Evolutionary conservation across 1,139 yeast genomes (phyloP), one percentile per base, ranked within the genome.

Genomic region (Lodderomyces parapsilosis): DNA sequence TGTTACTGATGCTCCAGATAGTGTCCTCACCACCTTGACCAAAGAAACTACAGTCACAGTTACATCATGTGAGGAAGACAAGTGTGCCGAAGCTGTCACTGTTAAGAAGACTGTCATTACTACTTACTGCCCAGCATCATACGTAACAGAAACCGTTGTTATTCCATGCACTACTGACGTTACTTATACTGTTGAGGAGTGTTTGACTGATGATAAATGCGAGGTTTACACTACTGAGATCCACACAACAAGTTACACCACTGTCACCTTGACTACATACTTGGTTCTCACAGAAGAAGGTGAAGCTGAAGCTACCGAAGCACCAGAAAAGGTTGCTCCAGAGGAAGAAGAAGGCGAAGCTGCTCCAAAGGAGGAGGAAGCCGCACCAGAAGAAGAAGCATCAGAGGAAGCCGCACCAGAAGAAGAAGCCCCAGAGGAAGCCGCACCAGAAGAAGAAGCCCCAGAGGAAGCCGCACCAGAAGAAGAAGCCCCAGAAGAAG

Each of bases 101-200:
- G 25, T 42, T 13, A 30, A 18, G 24, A 42, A 32, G 9, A 47
- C 52, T 13, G 27, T 41, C 14, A 43, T 47, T 31, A 39, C 43
- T 27, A 49, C 52, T n/a, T 45, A 47, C 32, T 49, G 52, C 39
- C 52, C 50, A 20, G 40, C 34, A 19, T 23, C 45, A 36, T 46
- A 17, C 14, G 34, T 46, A 18, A 40, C 44, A 25, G 47, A 37
- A 13, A 36, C 44, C 19, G 43, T 34, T 20, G 38, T 38, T 33
- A 43, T 11, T 18, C 43, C 48, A 23, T 18, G 37, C 30, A 38
- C 40, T 17, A 40, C 47, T 14, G 42, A 39, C 36, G 22, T 46
- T 14, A 47, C 52, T 8, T 9, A 38, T 15, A 45, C 49, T 6
- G 24, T 46, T 28, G 44, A 47, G 23, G 38, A 27, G n/a, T 48